phyloP scores from a whole-genome alignment of 2,329 filamentous ascomycete species.

The Pseudodiploospora longispora region DNA sequence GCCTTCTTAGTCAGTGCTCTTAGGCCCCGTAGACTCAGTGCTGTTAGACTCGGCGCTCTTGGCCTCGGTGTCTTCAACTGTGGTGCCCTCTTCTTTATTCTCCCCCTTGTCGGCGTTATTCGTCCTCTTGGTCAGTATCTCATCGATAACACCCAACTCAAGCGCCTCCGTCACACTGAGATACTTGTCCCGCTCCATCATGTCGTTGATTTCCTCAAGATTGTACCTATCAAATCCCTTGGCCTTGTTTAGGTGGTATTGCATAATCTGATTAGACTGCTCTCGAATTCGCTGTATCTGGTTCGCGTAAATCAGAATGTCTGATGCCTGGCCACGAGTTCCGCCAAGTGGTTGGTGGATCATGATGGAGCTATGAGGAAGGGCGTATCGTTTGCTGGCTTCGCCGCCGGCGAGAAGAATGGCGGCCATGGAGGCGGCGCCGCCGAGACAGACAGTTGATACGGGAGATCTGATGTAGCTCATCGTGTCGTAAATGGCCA shows the following conservation, averaged over 20 bases:
- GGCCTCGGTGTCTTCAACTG: too few species aligned
- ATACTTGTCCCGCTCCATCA: conserved; percentile 97
- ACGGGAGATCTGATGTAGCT: conserved; percentile 90
- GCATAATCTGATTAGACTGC: conserved; percentile 86
- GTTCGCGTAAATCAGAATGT: conserved; percentile 95
- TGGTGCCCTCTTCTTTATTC: conserved; percentile 12
- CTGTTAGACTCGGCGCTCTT: too few species aligned
- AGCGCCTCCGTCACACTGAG: conserved; percentile 81
- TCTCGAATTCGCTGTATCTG: conserved; percentile 84
- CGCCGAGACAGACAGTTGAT: conserved; percentile 88
- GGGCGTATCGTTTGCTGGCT: conserved; percentile 73
- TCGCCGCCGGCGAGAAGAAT: conserved; percentile 81
- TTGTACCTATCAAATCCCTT: conserved; percentile 68
- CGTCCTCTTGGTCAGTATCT: conserved; percentile 65
- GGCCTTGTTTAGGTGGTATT: conserved; percentile 71
- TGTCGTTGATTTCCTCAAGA: conserved; percentile 76
- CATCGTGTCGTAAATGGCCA: conserved; percentile 98
- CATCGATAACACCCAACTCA: conserved; percentile 85
- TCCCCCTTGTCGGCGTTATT: conserved; percentile 27
- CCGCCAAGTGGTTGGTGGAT: conserved; percentile 88
- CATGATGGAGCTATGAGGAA: conserved; percentile 95
- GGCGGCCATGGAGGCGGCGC: conserved; percentile 91
- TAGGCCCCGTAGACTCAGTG: too few species aligned
- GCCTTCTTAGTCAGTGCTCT: too few species aligned
- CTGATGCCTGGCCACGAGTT: conserved; percentile 57